Base-by-base conservation (phyloP, 306 rosid genomes). In the Coriaria nepalensis region DNA sequence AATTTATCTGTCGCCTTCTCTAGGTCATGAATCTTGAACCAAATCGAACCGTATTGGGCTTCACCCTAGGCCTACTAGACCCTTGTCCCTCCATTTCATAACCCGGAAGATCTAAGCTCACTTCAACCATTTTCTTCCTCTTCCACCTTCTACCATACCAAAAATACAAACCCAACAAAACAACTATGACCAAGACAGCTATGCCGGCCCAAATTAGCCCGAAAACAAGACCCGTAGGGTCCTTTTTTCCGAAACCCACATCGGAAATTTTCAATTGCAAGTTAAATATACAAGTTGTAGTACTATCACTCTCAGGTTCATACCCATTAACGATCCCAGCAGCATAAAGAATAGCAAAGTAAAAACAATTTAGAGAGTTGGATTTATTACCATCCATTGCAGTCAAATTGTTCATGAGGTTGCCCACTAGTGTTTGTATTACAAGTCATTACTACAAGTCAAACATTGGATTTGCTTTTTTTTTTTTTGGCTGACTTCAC, bases 11-110 rank as follows among this genome's bases (percentile, higher is more conserved):
- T 90, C 9, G 94, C 98, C 60, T 78, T 85, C 76, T 81, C 81
- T 59, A 85, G 85, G n/a, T 85, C 98, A 63, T 63, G 60, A 69
- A 90, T 75, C 35, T 90, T 79, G 57, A 77, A 90, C 98, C 90
- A 81, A 66, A 90, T 79, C 0, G 98, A 81, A 9, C 92, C 94
- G 95, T 77, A 58, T 82, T 90, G 0, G 98, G 94, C 35, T 85
- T 82, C 71, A 79, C 56, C 48, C 80, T 69, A n/a, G 69, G 72
- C 72, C 76, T 20, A 20, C 29, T 71, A 46, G 87, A 69, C 47
- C 76, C 82, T 53, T 61, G 71, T 33, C 77, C 97, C 51, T 78
- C 87, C 56, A 82, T 59, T 33, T 78, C 83, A 55, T 58, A 53
- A 40, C 70, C 86, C 29, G 29, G 29, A 15, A 57, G 64, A 10